Conservation (phyloP, 2,329 filamentous ascomycete genomes). For the Lojkania enalia region DNA sequence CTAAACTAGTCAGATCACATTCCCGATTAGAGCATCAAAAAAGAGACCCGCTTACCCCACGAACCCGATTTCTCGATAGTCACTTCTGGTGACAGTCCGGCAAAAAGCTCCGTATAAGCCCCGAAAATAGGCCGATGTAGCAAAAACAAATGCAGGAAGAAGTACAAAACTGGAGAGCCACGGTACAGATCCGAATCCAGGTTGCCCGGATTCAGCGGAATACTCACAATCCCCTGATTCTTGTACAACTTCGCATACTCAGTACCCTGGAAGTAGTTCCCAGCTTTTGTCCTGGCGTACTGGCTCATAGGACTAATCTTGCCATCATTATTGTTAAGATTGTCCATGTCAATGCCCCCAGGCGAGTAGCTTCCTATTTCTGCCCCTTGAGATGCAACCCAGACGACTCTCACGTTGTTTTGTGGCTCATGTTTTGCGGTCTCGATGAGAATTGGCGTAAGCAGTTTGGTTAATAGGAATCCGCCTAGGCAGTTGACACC, state of each 20-base stretch:
- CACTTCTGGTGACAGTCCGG: conserved; percentile 8
- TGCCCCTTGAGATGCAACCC: conserved; percentile 23
- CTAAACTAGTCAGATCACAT: no score
- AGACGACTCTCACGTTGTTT: conserved; percentile 37
- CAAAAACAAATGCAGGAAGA: neutral
- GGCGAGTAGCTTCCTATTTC: neutral
- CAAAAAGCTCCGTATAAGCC: conserved; percentile 12
- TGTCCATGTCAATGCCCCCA: conserved; percentile 3
- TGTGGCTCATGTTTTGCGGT: conserved; percentile 24
- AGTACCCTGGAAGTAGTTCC: conserved; percentile 17
- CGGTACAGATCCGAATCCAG: conserved; percentile 33
- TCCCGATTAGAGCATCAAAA: no score
- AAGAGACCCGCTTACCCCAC: no score
- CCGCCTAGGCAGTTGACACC: conserved; percentile 43
- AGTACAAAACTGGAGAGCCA: conserved; percentile 25
- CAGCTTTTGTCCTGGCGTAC: conserved; percentile 17
- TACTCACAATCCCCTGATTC: conserved; percentile 14
- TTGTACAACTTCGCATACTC: conserved; percentile 10
- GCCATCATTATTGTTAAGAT: conserved; percentile 7
- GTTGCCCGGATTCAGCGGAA: conserved; percentile 43
- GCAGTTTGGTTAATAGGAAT: conserved; percentile 40
- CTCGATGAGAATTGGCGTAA: conserved; percentile 33
- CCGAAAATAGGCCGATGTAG: conserved; percentile 3
- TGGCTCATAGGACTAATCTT: neutral
- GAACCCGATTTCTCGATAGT: conserved; percentile 29